Percentiles rank a stretch among this genome's conserved stretches.
phyloP scores from a whole-genome alignment of 768 basidiomycete genomes.

The Lactifluus subvellereus region DNA sequence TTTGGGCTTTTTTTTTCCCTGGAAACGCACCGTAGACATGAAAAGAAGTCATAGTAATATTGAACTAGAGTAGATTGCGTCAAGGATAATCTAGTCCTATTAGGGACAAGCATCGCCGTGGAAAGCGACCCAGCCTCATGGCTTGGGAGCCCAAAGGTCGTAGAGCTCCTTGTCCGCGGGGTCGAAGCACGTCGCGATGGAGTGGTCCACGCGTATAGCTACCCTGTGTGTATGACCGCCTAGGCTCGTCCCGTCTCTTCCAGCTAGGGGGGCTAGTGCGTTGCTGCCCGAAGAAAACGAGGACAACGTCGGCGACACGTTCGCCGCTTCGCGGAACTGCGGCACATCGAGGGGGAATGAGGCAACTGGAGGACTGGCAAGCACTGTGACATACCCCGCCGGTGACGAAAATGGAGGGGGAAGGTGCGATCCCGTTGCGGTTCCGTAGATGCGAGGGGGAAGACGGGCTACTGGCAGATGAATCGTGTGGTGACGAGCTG shows the following conservation, averaged over 20 bases:
- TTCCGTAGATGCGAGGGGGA: constrained; percentile 12
- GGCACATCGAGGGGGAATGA: neutral
- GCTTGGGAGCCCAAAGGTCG: constrained; percentile 63
- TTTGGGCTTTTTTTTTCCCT: too few relatives aligned
- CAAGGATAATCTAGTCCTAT: neutral
- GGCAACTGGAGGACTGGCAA: neutral
- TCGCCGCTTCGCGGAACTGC: constrained; percentile 17
- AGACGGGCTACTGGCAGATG: neutral
- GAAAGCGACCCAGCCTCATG: neutral
- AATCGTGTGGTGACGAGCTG: neutral
- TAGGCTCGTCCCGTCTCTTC: neutral
- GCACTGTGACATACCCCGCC: constrained; percentile 10
- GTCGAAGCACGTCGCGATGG: constrained; percentile 70
- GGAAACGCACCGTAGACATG: neutral
- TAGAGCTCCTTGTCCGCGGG: constrained; percentile 71
- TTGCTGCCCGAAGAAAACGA: constrained; percentile 13
- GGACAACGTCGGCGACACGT: constrained; percentile 18
- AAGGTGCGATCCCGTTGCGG: neutral
- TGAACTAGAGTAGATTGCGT: too few relatives aligned
- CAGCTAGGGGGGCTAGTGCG: neutral
- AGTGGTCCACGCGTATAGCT: constrained; percentile 56
- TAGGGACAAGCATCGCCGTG: neutral
- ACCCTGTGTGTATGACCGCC: constrained; percentile 34
- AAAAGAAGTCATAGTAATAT: neutral
- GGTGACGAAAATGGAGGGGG: constrained; percentile 12